Percentiles rank a stretch among this genome's conserved stretches.
These are phyloP conservation scores for Plasmodium gallinaceum DNA, from an alignment of 169 alveolate species.

Conservation along the genomic window DNA sequence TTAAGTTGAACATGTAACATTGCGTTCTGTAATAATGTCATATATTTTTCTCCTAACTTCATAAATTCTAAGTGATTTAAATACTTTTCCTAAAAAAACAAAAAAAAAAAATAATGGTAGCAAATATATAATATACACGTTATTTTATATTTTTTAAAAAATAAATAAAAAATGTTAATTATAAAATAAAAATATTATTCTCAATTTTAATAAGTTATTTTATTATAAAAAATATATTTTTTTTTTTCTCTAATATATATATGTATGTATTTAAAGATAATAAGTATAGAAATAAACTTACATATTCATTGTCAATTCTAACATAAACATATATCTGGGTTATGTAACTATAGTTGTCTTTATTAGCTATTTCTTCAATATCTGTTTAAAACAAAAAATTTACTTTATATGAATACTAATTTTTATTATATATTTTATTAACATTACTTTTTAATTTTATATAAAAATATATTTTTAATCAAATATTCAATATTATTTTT, in stretches of 20 bases:
- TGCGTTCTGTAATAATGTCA: constrained; percentile 55
- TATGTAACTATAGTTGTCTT: constrained; percentile 21
- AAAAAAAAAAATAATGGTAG: background rate
- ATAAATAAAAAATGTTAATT: no score
- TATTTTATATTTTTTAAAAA: no score
- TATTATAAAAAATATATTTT: no score
- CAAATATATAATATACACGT: no score
- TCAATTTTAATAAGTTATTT: no score
- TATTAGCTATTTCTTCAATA: constrained; percentile 40
- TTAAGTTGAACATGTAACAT: constrained; percentile 50
- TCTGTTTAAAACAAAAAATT: constrained; percentile 3
- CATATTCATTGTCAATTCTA: constrained; percentile 37
- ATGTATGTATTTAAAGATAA: background rate
- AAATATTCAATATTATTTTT: no score
- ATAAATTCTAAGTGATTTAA: constrained; percentile 18
- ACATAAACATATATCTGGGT: constrained; percentile 40
- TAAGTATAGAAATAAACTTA: background rate
- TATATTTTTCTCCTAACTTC: constrained; percentile 51
- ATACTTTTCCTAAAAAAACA: constrained; percentile 15
- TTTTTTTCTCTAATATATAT: background rate
- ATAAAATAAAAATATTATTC: no score
- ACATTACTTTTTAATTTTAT: background rate
- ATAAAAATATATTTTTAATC: no score
- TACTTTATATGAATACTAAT: background rate
- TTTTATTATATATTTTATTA: background rate